Percentiles rank a stretch among this genome's conserved stretches.
phyloP scores from a whole-genome alignment of 805 yeast genomes.

The Lachancea dasiensis region DNA sequence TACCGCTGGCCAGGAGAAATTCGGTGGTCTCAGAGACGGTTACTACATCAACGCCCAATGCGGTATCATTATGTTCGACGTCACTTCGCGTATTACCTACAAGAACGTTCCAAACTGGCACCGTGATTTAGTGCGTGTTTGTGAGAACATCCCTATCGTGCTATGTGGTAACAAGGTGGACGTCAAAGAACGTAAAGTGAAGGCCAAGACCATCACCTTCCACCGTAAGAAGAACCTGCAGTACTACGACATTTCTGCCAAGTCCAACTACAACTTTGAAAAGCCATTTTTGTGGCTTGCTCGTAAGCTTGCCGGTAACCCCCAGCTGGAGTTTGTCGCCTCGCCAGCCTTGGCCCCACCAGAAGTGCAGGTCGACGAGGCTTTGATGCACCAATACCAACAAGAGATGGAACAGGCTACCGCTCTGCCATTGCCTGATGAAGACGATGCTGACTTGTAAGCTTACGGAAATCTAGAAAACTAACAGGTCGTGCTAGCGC shows the following conservation, averaged over 20 bases:
- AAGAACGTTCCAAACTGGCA: conserved; percentile 99
- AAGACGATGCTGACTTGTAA: conserved; percentile 98
- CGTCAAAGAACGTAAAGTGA: conserved; percentile 99
- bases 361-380: conserved; percentile 95
- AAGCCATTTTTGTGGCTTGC: conserved; percentile 99
- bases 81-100: conserved; percentile 98
- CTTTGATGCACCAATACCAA: conserved; percentile 96
- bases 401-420: conserved; percentile 99
- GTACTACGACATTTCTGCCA: conserved; percentile 99
- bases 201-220: conserved; percentile 99
- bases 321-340: conserved; percentile 96
- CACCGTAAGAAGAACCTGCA: conserved; percentile 99
- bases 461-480: background rate
- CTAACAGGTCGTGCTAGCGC: background rate
- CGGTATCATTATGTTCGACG: conserved; percentile 99
- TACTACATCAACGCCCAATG: conserved; percentile 99
- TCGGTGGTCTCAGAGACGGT: conserved; percentile 99
- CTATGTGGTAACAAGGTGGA: conserved; percentile 99
- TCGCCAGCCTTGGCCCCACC: conserved; percentile 99
- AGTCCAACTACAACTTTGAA: conserved; percentile 98
- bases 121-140: conserved; percentile 98
- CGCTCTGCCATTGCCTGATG: conserved; percentile 99
- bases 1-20: conserved; percentile 99
- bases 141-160: conserved; percentile 99
- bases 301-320: conserved; percentile 97